Evolutionary conservation across 2,329 filamentous ascomycete genomes (phyloP).

Genomic region (Colletotrichum liriopes): DNA sequence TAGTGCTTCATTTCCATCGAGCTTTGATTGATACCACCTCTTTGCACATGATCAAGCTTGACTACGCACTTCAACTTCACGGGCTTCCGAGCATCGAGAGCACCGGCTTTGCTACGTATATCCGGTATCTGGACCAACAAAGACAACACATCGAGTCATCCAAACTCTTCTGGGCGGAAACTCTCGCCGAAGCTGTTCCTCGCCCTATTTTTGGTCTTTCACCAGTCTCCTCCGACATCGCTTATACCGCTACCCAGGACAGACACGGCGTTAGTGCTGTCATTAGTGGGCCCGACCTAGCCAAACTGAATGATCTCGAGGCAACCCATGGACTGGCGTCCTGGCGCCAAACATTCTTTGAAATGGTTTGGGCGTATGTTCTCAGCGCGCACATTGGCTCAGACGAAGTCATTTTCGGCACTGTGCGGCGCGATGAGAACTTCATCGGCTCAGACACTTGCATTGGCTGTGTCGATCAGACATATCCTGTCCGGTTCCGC

Average conservation of each 20-base stretch:
- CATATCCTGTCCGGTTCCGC: slow-evolving; percentile 8
- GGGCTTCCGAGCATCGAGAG: slow-evolving; percentile 8
- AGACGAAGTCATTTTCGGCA: slow-evolving; percentile 11
- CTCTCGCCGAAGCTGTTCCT: not conserved
- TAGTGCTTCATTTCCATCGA: slow-evolving; percentile 14
- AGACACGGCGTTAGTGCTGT: slow-evolving; percentile 2
- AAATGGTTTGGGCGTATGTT: slow-evolving; percentile 16
- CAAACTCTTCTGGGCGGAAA: not conserved
- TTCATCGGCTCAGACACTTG: slow-evolving; percentile 11
- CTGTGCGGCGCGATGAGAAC: slow-evolving; percentile 11
- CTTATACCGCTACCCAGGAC: not conserved
- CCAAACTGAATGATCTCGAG: not conserved
- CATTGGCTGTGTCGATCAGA: slow-evolving; percentile 21
- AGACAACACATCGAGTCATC: not conserved
- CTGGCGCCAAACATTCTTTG: slow-evolving; percentile 18
- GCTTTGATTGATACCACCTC: slow-evolving; percentile 18
- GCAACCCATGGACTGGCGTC: slow-evolving; percentile 5
- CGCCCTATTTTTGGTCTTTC: not conserved
- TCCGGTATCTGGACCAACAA: not conserved
- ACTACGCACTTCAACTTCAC: slow-evolving; percentile 1
- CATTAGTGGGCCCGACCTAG: not conserved
- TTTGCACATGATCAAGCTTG: slow-evolving; percentile 17
- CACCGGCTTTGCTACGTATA: slow-evolving; percentile 6
- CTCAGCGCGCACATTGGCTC: slow-evolving; percentile 5
- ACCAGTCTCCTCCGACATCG: not conserved